Evolutionary conservation across 495 filamentous ascomycete species (phyloP).

Genomic region (Penicillium bialowiezense): DNA sequence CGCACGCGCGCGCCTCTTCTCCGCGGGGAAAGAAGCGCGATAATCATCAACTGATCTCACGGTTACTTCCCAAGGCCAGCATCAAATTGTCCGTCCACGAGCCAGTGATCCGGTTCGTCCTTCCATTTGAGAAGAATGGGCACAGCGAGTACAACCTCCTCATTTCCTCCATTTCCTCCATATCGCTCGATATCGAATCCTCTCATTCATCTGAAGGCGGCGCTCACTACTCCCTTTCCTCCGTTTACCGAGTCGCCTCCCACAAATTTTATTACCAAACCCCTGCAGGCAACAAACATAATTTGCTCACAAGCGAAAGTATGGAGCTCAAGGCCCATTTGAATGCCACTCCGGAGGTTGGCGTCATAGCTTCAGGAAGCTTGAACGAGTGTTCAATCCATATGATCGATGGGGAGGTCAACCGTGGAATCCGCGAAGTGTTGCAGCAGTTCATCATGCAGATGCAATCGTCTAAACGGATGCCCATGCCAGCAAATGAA

Average conservation of each 20-base stretch:
- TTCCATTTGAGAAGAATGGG: constrained; percentile 68
- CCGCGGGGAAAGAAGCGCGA: constrained; percentile 43
- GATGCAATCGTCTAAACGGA: constrained; percentile 60
- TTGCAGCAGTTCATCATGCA: constrained; percentile 70
- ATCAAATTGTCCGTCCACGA: constrained; percentile 97
- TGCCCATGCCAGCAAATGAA: constrained; percentile 46
- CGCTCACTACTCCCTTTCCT: constrained; percentile 78
- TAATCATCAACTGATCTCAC: constrained; percentile 74
- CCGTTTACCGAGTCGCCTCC: constrained; percentile 76
- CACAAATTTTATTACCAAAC: constrained; percentile 97
- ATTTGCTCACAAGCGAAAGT: constrained; percentile 79
- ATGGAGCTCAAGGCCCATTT: constrained; percentile 83
- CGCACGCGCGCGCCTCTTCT: constrained; percentile 54
- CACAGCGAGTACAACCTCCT: constrained; percentile 83
- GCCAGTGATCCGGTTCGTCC: constrained; percentile 82
- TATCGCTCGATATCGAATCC: constrained; percentile 89
- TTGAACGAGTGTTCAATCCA: constrained; percentile 84
- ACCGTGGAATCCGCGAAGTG: constrained; percentile 86
- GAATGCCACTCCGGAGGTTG: constrained; percentile 80
- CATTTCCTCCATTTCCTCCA: constrained; percentile 88
- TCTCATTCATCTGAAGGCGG: constrained; percentile 86
- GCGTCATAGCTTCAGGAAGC: constrained; percentile 74
- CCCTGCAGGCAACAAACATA: constrained; percentile 71
- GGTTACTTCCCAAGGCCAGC: constrained; percentile 87
- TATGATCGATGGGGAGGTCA: constrained; percentile 88